phyloP scores from a whole-genome alignment of 2,329 filamentous ascomycete species.

The Penicillium palitans region DNA sequence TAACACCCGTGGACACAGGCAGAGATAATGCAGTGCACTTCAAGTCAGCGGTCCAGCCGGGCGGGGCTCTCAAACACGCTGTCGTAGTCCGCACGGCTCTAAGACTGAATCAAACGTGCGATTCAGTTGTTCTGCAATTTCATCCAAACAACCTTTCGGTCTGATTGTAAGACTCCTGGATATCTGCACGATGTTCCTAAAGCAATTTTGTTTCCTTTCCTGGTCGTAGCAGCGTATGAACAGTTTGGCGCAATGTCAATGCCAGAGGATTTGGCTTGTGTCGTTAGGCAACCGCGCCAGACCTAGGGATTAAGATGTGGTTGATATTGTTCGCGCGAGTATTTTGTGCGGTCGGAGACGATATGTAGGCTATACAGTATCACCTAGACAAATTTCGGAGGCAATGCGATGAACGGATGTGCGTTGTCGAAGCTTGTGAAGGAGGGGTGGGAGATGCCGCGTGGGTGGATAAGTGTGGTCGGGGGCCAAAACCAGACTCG shows the following conservation, averaged over 20 bases:
- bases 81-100: background rate
- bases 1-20: too few relatives aligned
- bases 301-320: background rate
- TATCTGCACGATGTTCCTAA: background rate
- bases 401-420: slow-evolving; percentile 4
- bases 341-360: background rate
- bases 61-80: background rate
- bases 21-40: background rate
- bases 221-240: background rate
- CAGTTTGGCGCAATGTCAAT: slow-evolving; percentile 2
- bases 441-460: slow-evolving; percentile 2
- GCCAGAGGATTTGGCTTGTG: background rate
- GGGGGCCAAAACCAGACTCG: background rate
- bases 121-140: background rate
- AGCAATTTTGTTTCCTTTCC: background rate
- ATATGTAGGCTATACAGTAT: background rate
- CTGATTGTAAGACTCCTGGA: background rate
- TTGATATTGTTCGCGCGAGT: background rate
- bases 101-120: background rate
- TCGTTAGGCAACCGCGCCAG: background rate
- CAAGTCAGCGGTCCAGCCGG: background rate
- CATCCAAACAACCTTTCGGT: background rate
- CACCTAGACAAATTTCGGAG: background rate
- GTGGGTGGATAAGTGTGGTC: background rate
- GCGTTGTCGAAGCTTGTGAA: slow-evolving; percentile 8